phyloP scores from a whole-genome alignment of 2,329 filamentous ascomycete species.

The Pochonia chlamydosporia region DNA sequence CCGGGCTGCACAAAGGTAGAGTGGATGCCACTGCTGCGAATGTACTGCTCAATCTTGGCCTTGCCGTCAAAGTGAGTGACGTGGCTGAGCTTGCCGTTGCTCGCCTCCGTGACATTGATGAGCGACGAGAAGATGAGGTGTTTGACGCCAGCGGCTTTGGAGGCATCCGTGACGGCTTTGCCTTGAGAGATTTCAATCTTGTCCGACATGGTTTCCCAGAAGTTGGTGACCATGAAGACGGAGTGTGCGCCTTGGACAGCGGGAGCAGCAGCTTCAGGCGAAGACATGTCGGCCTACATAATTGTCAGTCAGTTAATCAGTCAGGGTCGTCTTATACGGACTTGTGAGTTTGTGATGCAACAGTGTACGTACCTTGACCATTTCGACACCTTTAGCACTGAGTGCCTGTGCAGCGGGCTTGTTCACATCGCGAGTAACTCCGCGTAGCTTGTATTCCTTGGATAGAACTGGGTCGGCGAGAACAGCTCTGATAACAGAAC shows the following conservation, averaged over 20 bases:
- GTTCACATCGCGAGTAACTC: slow-evolving; percentile 38
- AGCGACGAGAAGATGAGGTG: slow-evolving; percentile 43
- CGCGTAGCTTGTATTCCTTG: slow-evolving; percentile 38
- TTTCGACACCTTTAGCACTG: slow-evolving; percentile 33
- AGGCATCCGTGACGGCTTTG: slow-evolving; percentile 40
- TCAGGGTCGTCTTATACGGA: too few relatives aligned
- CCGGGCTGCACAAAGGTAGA: slow-evolving; percentile 47
- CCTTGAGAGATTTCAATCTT: slow-evolving; percentile 35
- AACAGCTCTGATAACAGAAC: slow-evolving; percentile 38
- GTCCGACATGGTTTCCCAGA: slow-evolving; percentile 26
- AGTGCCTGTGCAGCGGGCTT: slow-evolving; percentile 34
- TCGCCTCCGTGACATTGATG: slow-evolving; percentile 29
- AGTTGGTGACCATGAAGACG: slow-evolving; percentile 36
- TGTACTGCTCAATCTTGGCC: slow-evolving; percentile 50
- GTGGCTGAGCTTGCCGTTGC: slow-evolving; percentile 29
- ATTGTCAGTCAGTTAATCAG: too few relatives aligned
- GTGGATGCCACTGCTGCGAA: slow-evolving; percentile 41
- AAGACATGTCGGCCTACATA: slow-evolving; percentile 39
- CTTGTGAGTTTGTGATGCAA: neutral
- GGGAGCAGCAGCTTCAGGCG: slow-evolving; percentile 24
- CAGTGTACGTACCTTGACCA: slow-evolving; percentile 28
- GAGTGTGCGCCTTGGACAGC: slow-evolving; percentile 37
- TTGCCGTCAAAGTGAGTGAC: slow-evolving; percentile 52
- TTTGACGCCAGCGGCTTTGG: slow-evolving; percentile 35
- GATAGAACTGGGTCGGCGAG: slow-evolving; percentile 40